phyloP scores from a whole-genome alignment of 331 rosid genomes.

The Acacia concinna region DNA sequence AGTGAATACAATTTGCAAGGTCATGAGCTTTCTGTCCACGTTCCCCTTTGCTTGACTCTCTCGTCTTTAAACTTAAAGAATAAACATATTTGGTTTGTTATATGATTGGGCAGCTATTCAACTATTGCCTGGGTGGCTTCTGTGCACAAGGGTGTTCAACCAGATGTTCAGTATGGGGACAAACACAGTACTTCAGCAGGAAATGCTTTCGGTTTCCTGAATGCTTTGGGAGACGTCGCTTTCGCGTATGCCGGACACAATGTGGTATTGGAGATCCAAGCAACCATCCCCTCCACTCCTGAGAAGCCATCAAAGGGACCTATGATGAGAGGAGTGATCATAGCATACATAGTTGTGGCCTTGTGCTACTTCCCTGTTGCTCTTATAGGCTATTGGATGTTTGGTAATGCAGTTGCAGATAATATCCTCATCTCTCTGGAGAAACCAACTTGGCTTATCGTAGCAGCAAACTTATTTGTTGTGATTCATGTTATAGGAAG shows the following conservation, averaged over 20 bases:
- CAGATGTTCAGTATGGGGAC: conserved; percentile 36
- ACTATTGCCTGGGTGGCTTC: conserved; percentile 71
- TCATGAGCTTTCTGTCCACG: background rate
- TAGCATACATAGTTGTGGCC: conserved; percentile 64
- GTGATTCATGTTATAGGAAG: conserved; percentile 73
- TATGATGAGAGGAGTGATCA: conserved; percentile 55
- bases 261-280: conserved; percentile 63
- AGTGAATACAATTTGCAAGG: background rate
- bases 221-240: conserved; percentile 54
- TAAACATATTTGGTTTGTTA: background rate
- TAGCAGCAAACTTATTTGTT: conserved; percentile 77
- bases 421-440: conserved; percentile 68
- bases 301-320: conserved; percentile 58
- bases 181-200: conserved; percentile 21
- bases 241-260: conserved; percentile 67
- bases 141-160: conserved; percentile 44
- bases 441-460: conserved; percentile 84
- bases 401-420: conserved; percentile 61
- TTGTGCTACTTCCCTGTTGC: conserved; percentile 96
- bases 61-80: background rate
- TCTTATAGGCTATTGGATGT: conserved; percentile 65
- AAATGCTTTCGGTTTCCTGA: conserved; percentile 47
- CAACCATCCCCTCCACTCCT: conserved; percentile 58
- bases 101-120: conserved; percentile 61
- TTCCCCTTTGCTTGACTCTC: background rate